phyloP scores from a whole-genome alignment of 2,329 filamentous ascomycete species.

The Botryotinia globosa region DNA sequence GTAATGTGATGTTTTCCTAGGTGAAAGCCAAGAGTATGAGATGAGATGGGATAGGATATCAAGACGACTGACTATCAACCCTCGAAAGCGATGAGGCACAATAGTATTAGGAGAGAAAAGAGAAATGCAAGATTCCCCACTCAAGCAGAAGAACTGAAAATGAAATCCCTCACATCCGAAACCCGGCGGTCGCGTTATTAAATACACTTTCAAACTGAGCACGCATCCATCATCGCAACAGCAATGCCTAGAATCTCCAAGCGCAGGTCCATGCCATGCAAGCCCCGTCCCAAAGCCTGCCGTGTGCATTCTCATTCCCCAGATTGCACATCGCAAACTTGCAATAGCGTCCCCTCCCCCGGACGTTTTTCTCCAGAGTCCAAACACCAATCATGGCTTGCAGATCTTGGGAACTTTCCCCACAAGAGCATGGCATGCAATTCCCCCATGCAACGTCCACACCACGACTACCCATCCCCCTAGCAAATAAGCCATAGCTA shows the following conservation, averaged over 20 bases:
- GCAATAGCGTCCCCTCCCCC: neutral
- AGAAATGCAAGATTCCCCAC: neutral
- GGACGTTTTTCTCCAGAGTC: neutral
- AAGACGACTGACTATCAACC: neutral
- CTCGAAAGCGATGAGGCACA: neutral
- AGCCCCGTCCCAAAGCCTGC: neutral
- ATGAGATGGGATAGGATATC: neutral
- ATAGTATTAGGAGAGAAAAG: neutral
- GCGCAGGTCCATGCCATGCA: neutral
- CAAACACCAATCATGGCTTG: neutral
- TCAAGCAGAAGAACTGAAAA: neutral
- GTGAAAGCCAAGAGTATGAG: neutral
- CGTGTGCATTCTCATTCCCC: neutral
- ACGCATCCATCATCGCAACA: neutral
- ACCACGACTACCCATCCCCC: neutral
- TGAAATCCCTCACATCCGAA: neutral
- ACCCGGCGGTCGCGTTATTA: neutral
- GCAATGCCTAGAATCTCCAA: neutral
- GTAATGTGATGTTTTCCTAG: neutral
- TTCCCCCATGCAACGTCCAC: neutral
- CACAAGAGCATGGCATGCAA: neutral
- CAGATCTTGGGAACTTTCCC: slow-evolving; percentile 1
- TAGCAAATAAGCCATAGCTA: neutral
- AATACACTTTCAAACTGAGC: neutral
- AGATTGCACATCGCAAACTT: neutral